Base-by-base conservation (phyloP, 306 rosid genomes). In the Dicorynia guianensis region DNA sequence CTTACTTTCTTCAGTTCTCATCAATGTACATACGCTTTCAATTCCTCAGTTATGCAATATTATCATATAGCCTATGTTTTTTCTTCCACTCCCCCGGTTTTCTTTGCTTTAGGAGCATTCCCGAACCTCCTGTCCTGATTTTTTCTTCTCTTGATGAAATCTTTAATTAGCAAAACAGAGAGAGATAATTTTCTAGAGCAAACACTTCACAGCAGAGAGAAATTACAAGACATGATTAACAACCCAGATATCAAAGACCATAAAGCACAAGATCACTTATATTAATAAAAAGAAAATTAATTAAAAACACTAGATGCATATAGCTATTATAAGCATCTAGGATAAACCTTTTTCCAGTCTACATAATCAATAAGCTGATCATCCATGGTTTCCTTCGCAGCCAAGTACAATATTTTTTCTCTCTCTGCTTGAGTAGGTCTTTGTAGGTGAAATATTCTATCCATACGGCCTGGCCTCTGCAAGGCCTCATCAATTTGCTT, bases 381-480 rank as follows among this genome's bases (percentile, higher is more conserved):
- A 73, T 94, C 98, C 98, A 94, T 94, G 67, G 90, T 88, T 83
- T 85, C 96, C 84, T 90, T 83, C 40, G 98, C 98, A 44, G 98
- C 89, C 50, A 78, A 72, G 74, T 76, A 84, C 71, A 94, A 77
- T 76, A 94, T 94, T 72, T 77, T 90, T 73, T 94, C 97, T 79
- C 98, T 92, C 86, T 94, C 96, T 4, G 77, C 87, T 89, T 94
- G 95, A 65, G 98, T 90, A 33, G 93, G 98, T 61, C 93, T 92
- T 85, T 92, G 98, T 89, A 94, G 98, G 82, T 94, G 97, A 86
- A 94, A 92, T 82, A 90, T 85, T 83, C 98, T 89, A 90, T 94
- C 98, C 98, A 94, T 94, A 62, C 98, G 93, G 30, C 98, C 98
- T 80, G 98, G 97, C 75, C 98, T 90, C 87, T 84, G 95, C 85